These are phyloP conservation scores for Geotrichum reessii DNA, from an alignment of 1,139 yeast species.

Conservation along the genomic window DNA sequence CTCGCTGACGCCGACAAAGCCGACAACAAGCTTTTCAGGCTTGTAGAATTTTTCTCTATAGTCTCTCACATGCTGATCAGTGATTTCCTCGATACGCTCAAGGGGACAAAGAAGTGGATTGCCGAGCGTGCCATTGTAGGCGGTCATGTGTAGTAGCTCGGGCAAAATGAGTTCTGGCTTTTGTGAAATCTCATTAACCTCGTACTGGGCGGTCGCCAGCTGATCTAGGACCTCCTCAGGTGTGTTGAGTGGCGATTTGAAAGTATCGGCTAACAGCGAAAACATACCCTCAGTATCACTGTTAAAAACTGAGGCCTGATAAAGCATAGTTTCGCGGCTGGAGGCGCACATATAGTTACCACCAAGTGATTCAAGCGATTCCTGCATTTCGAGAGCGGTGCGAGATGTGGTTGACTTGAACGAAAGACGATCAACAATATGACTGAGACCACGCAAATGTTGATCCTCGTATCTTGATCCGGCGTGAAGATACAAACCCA, in stretches of 20 bases:
- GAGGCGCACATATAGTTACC: constrained; percentile 95
- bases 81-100: constrained; percentile 55
- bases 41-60: constrained; percentile 66
- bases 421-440: constrained; percentile 78
- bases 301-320: constrained; percentile 92
- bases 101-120: constrained; percentile 78
- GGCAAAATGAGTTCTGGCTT: constrained; percentile 87
- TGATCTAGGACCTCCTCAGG: constrained; percentile 72
- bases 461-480: constrained; percentile 77
- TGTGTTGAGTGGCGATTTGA: constrained; percentile 60
- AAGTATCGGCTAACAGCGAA: constrained; percentile 71
- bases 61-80: constrained; percentile 48
- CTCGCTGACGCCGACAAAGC: constrained; percentile 82
- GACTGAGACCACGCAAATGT: constrained; percentile 62
- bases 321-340: constrained; percentile 84
- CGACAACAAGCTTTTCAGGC: constrained; percentile 79
- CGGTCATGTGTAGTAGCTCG: constrained; percentile 78
- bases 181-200: constrained; percentile 70
- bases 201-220: constrained; percentile 69
- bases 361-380: constrained; percentile 70
- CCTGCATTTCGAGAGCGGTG: constrained; percentile 66
- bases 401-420: constrained; percentile 67
- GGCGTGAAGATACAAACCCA: constrained; percentile 85
- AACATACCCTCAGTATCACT: constrained; percentile 81
- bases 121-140: constrained; percentile 76